phyloP scores from a whole-genome alignment of 78 protist genomes.

The Guillardia theta region DNA sequence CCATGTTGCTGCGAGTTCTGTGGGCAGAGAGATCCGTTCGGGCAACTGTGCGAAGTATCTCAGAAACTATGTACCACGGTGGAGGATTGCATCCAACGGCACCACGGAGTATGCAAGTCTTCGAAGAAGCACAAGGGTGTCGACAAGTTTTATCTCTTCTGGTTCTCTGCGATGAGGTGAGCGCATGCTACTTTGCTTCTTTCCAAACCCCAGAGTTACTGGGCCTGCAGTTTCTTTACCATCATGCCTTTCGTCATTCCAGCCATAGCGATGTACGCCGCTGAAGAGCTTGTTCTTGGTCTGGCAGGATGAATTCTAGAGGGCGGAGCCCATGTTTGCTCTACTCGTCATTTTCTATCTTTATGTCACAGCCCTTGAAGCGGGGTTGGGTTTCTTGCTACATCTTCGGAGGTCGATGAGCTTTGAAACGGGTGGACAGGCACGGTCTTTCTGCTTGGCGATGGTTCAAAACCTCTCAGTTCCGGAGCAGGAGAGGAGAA shows the following conservation, averaged over 20 bases:
- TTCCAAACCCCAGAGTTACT: too few relatives aligned
- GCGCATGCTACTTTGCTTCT: too few relatives aligned
- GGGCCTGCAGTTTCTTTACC: too few relatives aligned
- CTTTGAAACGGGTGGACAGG: neutral
- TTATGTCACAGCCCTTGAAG: neutral
- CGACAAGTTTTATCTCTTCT: neutral
- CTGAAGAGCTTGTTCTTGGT: neutral
- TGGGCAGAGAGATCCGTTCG: constrained; percentile 10
- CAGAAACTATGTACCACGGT: neutral
- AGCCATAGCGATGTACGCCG: neutral
- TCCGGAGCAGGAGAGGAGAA: too few relatives aligned
- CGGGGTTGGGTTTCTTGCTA: neutral
- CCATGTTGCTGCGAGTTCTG: constrained; percentile 24
- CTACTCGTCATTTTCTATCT: neutral
- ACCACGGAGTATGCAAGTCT: neutral
- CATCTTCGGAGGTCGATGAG: neutral
- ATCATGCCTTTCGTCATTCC: neutral
- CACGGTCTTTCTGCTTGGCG: neutral
- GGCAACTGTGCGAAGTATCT: neutral
- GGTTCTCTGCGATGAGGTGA: neutral
- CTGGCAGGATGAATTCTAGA: neutral
- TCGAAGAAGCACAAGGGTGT: too few relatives aligned
- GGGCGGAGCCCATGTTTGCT: neutral
- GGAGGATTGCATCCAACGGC: constrained; percentile 4
- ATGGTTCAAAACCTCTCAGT: too few relatives aligned